Evolutionary conservation across 495 filamentous ascomycete genomes (phyloP), one percentile per base, ranked within the genome.

Genomic region (Neurospora sp.): DNA sequence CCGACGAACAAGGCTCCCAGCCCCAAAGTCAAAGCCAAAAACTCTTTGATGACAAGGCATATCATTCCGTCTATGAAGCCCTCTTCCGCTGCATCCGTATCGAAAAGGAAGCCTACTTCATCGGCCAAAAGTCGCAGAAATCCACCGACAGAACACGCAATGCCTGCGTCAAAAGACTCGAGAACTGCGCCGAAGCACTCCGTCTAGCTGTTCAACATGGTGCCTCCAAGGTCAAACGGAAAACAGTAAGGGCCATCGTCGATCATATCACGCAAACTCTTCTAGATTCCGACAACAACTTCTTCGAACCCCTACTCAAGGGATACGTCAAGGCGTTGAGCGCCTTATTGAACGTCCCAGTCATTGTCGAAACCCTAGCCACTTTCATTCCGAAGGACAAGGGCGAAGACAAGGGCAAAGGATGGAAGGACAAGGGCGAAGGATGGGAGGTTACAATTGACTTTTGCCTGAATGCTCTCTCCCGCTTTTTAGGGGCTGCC

Each of bases 211-310:
- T 97, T 61, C 88, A 91, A 74, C 85, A 89, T 65, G 91, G 91
- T 27, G 83, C 92, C 61, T 81, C 82, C 70, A 91, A 89, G 72
- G 77, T 98, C 73, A 91, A 89, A 78, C 82, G 83, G 65, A 96
- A 93, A 78, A 93, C 94, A 3, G 87, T 94, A 38, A 89, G 89
- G 74, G 88, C 93, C 4, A 80, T 97, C 37, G 84, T 94, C 72
- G 90, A 93, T 68, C 94, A 97, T 79, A 91, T 98, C 72, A 89
- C 87, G 22, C 89, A 98, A 74, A 90, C 88, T 45, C 83, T 98
- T 45, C 88, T 88, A 14, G 83, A 85, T 4, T 81, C 88, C 3
- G 88, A 90, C 42, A 88, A 87, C 22, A 86, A 88, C 14, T 89
- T 92, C 77, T 88, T 89, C 72, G 87, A 90, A 71, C 92, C 92